These are phyloP conservation scores for Mucor indicus DNA, from an alignment of 371 early-diverging fungal species.

Conservation along the genomic window DNA sequence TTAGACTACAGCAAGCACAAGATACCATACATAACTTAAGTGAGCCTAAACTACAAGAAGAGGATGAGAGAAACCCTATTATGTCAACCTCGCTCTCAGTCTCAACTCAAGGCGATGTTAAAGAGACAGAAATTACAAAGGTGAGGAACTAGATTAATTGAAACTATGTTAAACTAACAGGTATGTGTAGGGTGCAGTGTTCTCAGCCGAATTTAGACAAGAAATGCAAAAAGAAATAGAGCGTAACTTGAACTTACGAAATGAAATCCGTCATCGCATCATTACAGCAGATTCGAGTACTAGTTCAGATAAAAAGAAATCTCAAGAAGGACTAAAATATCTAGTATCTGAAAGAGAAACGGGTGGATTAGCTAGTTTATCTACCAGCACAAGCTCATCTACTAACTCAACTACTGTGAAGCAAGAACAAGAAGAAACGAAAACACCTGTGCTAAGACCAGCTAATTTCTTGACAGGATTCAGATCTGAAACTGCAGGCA, in stretches of 20 bases:
- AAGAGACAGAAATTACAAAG: slow-evolving; percentile 50
- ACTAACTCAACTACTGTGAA: slow-evolving; percentile 24
- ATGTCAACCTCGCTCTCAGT: slow-evolving; percentile 18
- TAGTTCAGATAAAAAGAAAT: slow-evolving; percentile 40
- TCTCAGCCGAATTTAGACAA: slow-evolving; percentile 53
- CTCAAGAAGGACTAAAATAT: slow-evolving; percentile 50
- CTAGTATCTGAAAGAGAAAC: slow-evolving; percentile 44
- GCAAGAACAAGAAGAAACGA: slow-evolving; percentile 8
- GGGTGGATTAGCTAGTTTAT: slow-evolving; percentile 24
- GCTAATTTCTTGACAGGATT: slow-evolving; percentile 46
- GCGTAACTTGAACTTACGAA: slow-evolving; percentile 36
- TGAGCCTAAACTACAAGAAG: slow-evolving; percentile 45
- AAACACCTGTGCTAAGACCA: slow-evolving; percentile 26
- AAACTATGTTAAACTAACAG: no score
- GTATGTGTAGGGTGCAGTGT: slow-evolving; percentile 51
- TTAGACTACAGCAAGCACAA: slow-evolving; percentile 62
- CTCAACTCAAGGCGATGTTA: slow-evolving; percentile 26
- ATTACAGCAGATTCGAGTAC: slow-evolving; percentile 37
- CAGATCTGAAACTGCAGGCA: slow-evolving; percentile 15
- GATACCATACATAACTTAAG: slow-evolving; percentile 59
- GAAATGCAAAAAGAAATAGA: slow-evolving; percentile 57
- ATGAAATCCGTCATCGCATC: slow-evolving; percentile 45
- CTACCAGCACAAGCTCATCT: slow-evolving; percentile 29
- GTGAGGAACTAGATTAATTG: no score
- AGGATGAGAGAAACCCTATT: slow-evolving; percentile 41